A percentile compares a stretch with the other conserved stretches of the same genome.
These are phyloP conservation scores for Scytalidium lignicola DNA, from an alignment of 2,329 filamentous ascomycete species.

Conservation along the genomic window DNA sequence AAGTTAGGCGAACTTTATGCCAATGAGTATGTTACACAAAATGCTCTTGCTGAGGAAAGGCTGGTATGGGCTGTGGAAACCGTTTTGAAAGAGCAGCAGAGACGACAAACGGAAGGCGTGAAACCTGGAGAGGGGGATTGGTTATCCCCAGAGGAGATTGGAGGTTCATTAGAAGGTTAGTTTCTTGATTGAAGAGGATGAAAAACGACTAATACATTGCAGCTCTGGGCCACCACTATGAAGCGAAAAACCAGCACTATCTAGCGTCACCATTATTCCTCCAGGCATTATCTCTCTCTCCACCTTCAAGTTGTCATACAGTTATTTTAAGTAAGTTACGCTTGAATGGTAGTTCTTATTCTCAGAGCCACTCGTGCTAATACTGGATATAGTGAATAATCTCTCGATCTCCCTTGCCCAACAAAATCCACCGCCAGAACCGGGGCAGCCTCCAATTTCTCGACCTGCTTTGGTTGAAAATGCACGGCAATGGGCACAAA, in stretches of 20 bases:
- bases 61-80: conserved; percentile 81
- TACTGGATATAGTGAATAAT: conserved; percentile 63
- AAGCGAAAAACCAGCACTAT: conserved; percentile 67
- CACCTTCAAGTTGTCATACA: conserved; percentile 64
- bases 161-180: conserved; percentile 64
- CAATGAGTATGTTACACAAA: conserved; percentile 67
- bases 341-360: background rate
- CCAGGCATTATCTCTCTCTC: conserved; percentile 70
- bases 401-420: conserved; percentile 66
- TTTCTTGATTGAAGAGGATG: background rate
- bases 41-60: conserved; percentile 67
- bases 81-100: conserved; percentile 65
- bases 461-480: conserved; percentile 60
- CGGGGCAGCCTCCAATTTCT: conserved; percentile 39
- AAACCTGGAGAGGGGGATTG: conserved; percentile 67
- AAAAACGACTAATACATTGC: conserved; percentile 25
- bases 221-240: conserved; percentile 74
- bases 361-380: conserved; percentile 5
- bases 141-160: conserved; percentile 66
- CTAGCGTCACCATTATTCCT: conserved; percentile 82
- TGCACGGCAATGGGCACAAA: conserved; percentile 72
- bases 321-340: conserved; percentile 64
- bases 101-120: conserved; percentile 52
- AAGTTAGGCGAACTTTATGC: conserved; percentile 84
- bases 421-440: conserved; percentile 29